These are phyloP conservation scores for Yueomyces sp. DNA, from an alignment of 805 yeast genomes.

Conservation along the genomic window DNA sequence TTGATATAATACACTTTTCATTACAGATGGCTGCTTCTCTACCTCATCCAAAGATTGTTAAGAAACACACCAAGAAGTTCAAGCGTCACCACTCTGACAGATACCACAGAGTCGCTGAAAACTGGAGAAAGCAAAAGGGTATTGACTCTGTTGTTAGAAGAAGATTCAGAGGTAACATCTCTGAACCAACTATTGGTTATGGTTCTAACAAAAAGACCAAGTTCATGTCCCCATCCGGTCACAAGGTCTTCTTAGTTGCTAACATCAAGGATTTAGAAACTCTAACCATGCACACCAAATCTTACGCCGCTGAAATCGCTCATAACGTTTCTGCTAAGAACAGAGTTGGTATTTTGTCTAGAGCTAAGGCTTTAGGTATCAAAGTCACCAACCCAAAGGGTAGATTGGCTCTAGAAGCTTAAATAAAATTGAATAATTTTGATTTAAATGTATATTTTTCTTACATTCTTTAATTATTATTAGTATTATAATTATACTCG, in stretches of 20 bases:
- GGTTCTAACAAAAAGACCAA: conserved; percentile 99
- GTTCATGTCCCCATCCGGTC: conserved; percentile 93
- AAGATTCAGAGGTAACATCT: conserved; percentile 98
- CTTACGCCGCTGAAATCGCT: conserved; percentile 99
- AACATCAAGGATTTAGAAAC: conserved; percentile 91
- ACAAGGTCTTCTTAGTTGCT: conserved; percentile 89
- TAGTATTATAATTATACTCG: no score
- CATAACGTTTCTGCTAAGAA: conserved; percentile 96
- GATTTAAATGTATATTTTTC: no score
- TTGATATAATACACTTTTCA: background rate
- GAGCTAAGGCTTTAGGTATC: conserved; percentile 96
- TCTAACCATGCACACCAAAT: conserved; percentile 90
- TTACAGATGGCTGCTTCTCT: conserved; percentile 84
- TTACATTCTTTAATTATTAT: no score
- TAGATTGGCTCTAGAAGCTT: conserved; percentile 96
- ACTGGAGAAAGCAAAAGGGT: conserved; percentile 99
- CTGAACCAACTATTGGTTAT: conserved; percentile 99
- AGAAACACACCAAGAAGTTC: conserved; percentile 98
- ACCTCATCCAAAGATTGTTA: conserved; percentile 98
- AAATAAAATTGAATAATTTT: conserved; percentile 18
- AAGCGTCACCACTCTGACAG: conserved; percentile 99
- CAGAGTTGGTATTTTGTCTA: conserved; percentile 91
- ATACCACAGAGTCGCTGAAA: conserved; percentile 94
- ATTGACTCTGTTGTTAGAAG: conserved; percentile 99
- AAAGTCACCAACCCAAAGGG: conserved; percentile 99